A percentile compares a stretch with the other conserved stretches of the same genome.
Evolutionary conservation across 2,329 filamentous ascomycete species (phyloP).

Genomic region (Cyanodermella asteris): DNA sequence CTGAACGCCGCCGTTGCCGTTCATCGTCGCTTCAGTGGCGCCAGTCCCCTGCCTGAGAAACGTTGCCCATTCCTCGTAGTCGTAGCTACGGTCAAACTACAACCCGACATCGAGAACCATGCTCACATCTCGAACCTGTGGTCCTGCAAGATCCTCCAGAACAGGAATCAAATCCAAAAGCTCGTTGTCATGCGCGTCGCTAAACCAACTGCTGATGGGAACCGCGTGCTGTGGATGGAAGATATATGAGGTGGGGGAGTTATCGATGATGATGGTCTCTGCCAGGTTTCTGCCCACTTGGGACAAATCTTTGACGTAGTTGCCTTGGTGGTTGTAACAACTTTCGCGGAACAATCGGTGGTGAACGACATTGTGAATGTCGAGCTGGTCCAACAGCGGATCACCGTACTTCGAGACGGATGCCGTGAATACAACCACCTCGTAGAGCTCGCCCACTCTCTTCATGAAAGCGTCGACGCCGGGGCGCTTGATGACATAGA

Average conservation of each 20-base stretch:
- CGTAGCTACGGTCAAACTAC: too few relatives aligned
- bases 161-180: conserved; percentile 92
- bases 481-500: conserved; percentile 98
- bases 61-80: too few relatives aligned
- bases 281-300: conserved; percentile 88
- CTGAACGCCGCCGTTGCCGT: too few relatives aligned
- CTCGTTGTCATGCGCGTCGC: conserved; percentile 97
- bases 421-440: conserved; percentile 95
- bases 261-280: conserved; percentile 98
- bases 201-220: conserved; percentile 99
- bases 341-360: conserved; percentile 93
- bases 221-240: conserved; percentile 98
- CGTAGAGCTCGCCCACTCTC: conserved; percentile 86
- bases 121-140: conserved; percentile 85
- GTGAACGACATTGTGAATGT: conserved; percentile 92
- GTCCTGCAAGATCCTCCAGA: conserved; percentile 80
- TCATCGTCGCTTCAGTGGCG: too few relatives aligned
- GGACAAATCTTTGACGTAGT: conserved; percentile 97
- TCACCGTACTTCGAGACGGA: conserved; percentile 99
- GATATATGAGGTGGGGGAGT: conserved; percentile 96
- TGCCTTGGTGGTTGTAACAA: conserved; percentile 98
- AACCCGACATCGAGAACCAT: conserved; percentile 78
- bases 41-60: too few relatives aligned
- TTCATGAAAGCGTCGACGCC: conserved; percentile 99
- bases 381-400: conserved; percentile 81